These are phyloP conservation scores for Acer campestre DNA, from an alignment of 345 rosid genomes.

Conservation along the genomic window DNA sequence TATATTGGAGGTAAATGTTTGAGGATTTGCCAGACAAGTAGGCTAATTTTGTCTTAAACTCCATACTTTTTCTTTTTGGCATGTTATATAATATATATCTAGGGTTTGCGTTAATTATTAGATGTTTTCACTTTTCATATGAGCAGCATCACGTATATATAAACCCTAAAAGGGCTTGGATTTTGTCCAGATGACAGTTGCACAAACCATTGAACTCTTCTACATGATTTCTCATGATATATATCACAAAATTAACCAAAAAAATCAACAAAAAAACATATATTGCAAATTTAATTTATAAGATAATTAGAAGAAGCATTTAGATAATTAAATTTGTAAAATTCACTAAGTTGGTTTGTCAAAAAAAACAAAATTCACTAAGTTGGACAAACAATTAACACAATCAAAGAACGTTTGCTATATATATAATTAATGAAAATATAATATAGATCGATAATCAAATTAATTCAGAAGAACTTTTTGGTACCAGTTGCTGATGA, in stretches of 20 bases:
- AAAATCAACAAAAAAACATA: neutral
- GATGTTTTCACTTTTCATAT: no score
- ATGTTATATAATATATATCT: no score
- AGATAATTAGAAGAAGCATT: neutral
- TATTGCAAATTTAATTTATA: neutral
- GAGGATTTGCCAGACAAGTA: no score
- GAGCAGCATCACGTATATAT: no score
- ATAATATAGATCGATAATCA: no score
- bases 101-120: neutral
- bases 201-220: neutral
- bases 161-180: neutral
- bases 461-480: conserved; percentile 40
- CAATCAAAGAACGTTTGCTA: neutral
- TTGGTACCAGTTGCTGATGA: conserved; percentile 34
- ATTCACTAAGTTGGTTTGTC: neutral
- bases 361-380: neutral
- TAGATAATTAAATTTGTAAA: no score
- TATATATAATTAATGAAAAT: neutral
- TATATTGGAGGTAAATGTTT: no score
- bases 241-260: no score
- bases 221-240: neutral
- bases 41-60: no score
- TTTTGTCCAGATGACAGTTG: neutral
- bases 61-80: no score
- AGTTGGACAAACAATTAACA: neutral